These are phyloP conservation scores for Apophysomyces trapeziformis DNA, from an alignment of 371 early-diverging fungal genomes.

Conservation along the genomic window DNA sequence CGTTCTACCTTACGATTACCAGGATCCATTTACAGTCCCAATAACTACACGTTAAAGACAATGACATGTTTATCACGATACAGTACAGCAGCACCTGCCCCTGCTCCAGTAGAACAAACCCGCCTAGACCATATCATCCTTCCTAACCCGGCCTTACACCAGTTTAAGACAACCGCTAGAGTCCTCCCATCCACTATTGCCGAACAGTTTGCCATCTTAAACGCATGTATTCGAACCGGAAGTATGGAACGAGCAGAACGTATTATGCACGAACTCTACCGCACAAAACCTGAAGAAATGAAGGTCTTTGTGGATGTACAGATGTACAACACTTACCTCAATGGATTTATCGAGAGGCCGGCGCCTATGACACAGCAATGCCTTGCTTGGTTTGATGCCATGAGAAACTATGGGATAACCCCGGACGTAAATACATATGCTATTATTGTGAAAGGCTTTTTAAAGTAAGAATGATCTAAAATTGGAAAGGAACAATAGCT, in stretches of 20 bases:
- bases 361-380: constrained; percentile 64
- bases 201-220: constrained; percentile 61
- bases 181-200: constrained; percentile 45
- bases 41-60: background rate
- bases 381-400: constrained; percentile 74
- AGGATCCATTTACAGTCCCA: background rate
- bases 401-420: constrained; percentile 28
- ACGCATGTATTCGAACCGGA: constrained; percentile 79
- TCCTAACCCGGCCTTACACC: constrained; percentile 38
- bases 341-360: constrained; percentile 65
- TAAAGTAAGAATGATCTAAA: constrained; percentile 53
- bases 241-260: constrained; percentile 78
- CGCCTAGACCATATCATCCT: constrained; percentile 33
- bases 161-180: constrained; percentile 34
- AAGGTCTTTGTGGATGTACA: constrained; percentile 68
- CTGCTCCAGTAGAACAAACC: constrained; percentile 2
- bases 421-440: constrained; percentile 40
- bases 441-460: constrained; percentile 59
- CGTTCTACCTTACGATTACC: background rate
- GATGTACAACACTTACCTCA: constrained; percentile 84
- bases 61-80: background rate
- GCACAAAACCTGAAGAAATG: constrained; percentile 71
- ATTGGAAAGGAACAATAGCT: constrained; percentile 10
- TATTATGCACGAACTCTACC: constrained; percentile 72
- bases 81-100: constrained; percentile 12